Conservation (phyloP, 352 stramenopile species). For the Pythium aristosporum region DNA sequence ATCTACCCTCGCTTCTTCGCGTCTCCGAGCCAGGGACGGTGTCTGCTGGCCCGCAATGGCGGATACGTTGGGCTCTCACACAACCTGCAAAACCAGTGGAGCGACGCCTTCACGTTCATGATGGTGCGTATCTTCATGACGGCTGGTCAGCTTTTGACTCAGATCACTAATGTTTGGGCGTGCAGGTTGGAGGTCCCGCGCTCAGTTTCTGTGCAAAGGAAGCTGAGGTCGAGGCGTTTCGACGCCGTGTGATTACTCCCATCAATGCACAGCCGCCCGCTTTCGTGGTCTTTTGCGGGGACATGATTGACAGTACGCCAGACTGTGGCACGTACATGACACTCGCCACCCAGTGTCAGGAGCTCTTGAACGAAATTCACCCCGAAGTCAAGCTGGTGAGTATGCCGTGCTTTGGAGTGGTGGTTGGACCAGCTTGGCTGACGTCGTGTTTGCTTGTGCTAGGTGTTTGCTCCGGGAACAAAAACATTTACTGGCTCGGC, state of each 20-base stretch:
- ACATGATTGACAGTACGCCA: conserved; percentile 48
- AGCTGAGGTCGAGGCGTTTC: conserved; percentile 43
- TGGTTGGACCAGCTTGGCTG: no score
- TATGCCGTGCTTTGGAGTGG: not conserved
- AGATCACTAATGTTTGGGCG: not conserved
- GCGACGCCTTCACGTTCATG: conserved; percentile 63
- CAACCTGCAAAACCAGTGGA: conserved; percentile 78
- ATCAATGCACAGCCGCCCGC: conserved; percentile 54
- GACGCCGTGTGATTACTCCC: conserved; percentile 33
- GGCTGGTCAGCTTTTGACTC: not conserved
- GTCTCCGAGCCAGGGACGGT: conserved; percentile 46
- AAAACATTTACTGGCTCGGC: not conserved
- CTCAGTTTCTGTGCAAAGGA: conserved; percentile 34
- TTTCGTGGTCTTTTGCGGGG: conserved; percentile 70
- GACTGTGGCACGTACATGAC: conserved; percentile 39
- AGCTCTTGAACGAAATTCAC: conserved; percentile 61
- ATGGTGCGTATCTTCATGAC: conserved; percentile 25
- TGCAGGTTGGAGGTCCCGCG: conserved; percentile 51
- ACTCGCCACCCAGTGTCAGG: conserved; percentile 55
- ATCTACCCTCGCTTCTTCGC: conserved; percentile 78
- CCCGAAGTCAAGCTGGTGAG: conserved; percentile 58
- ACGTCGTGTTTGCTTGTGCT: not conserved
- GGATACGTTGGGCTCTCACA: conserved; percentile 67
- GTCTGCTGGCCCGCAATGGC: conserved; percentile 50
- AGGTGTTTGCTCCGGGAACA: conserved; percentile 29